Base-by-base conservation (phyloP, 139 green algal species). In the Chlorella sp. region DNA sequence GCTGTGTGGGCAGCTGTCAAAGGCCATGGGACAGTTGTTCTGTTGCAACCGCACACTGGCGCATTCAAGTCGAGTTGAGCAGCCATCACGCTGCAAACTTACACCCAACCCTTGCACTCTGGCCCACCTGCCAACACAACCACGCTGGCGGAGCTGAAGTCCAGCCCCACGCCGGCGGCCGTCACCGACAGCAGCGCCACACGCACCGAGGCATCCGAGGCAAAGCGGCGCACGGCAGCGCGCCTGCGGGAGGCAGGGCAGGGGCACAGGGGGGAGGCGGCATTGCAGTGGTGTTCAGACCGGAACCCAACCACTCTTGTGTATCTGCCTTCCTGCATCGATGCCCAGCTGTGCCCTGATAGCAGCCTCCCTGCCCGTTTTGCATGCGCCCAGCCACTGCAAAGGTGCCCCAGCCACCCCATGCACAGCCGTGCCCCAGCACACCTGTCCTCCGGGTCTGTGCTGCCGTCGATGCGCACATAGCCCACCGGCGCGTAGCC, bases 171-270 rank as follows among this genome's bases (percentile, higher is more conserved):
- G n/a, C 94, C 96, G 16, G 94, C 96, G 5, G 96, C 96, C 30
- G 93, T 98, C 67, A 99, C 91, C 60, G 92, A 96, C 48, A 99
- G 93, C 69, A 99, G 89, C 26, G 96, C 96, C 7, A 98, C 94
- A 0, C 91, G 81, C 1, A 98, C 74, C 20, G 30, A 58, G 16
- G 92, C 88, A 69, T 97, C 77, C 3, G 40, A 58, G 77, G 28
- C 40, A 43, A 83, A 83, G 60, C 77, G 77, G 26, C 77, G 56
- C 28, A 83, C 77, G 4, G 77, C 77, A 22, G 22, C 38, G 41
- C 60, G 77, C 77, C 77, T 83, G 77, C n/a, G 36, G 68, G 36
- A 75, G 36, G 19, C 38, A n/a, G 36, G 38, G 36, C 64, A 51
- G 68, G 38, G 19, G 8, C 36, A 78, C 22, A 24, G 34, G 17